phyloP scores from a whole-genome alignment of 192 early-diverging fungal genomes.

The Geranomyces variabilis region DNA sequence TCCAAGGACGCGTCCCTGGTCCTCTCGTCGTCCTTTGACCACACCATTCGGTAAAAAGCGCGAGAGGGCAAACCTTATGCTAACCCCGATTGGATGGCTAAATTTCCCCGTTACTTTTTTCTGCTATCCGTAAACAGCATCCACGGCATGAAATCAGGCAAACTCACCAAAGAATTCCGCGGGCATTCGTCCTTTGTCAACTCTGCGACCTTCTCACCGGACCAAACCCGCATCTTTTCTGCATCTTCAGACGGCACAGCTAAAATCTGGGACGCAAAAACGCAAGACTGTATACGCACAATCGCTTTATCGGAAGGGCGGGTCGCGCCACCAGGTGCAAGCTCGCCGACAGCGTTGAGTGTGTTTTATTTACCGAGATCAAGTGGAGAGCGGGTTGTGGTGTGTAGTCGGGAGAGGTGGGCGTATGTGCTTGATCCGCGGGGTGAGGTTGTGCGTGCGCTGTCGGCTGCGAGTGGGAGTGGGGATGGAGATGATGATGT shows the following conservation, averaged over 20 bases:
- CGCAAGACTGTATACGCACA: conserved; percentile 68
- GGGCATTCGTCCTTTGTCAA: conserved; percentile 93
- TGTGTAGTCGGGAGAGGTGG: conserved; percentile 78
- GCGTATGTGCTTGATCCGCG: conserved; percentile 69
- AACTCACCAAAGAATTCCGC: conserved; percentile 86
- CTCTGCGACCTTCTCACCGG: conserved; percentile 70
- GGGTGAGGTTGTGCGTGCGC: conserved; percentile 50
- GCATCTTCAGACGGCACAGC: conserved; percentile 85
- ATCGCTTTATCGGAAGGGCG: conserved; percentile 65
- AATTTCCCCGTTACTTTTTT: background rate
- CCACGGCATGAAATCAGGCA: conserved; percentile 92
- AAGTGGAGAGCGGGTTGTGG: conserved; percentile 67
- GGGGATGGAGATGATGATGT: background rate
- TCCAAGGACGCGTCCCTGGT: conserved; percentile 78
- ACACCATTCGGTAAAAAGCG: conserved; percentile 61
- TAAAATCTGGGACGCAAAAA: conserved; percentile 91
- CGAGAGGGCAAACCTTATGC: too few relatives aligned
- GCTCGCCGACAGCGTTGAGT: conserved; percentile 54
- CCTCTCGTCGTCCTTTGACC: conserved; percentile 80
- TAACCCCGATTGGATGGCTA: too few relatives aligned
- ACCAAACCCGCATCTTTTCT: conserved; percentile 74
- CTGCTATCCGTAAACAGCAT: conserved; percentile 50
- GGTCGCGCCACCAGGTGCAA: conserved; percentile 38
- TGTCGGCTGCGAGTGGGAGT: background rate
- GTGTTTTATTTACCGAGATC: conserved; percentile 67